Percentiles rank a stretch among this genome's conserved stretches.
phyloP scores from a whole-genome alignment of 495 filamentous ascomycete species.

The Penicillium bovifimosum region DNA sequence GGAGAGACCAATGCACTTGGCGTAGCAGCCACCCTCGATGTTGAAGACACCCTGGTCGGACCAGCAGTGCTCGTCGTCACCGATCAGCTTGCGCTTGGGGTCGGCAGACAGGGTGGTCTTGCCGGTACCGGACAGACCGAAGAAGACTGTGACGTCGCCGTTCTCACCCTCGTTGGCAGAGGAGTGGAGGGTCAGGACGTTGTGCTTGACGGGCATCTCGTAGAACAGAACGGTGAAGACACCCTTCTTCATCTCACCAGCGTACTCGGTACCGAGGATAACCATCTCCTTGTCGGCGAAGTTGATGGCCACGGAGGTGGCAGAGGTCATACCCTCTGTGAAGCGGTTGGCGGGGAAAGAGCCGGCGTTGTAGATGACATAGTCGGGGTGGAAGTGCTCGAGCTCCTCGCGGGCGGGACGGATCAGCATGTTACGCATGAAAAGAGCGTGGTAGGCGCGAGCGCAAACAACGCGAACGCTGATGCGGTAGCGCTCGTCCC shows the following conservation, averaged over 20 bases:
- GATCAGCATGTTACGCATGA: constrained; percentile 99
- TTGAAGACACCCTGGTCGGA: constrained; percentile 96
- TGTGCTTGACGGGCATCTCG: constrained; percentile 99
- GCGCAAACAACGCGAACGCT: constrained; percentile 97
- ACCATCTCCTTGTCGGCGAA: constrained; percentile 94
- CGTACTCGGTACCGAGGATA: constrained; percentile 97
- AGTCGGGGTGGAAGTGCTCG: constrained; percentile 95
- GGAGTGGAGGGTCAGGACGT: constrained; percentile 94
- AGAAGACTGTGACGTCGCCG: constrained; percentile 96
- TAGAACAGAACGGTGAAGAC: constrained; percentile 99
- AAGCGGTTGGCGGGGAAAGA: constrained; percentile 98
- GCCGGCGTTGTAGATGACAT: constrained; percentile 99
- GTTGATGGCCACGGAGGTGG: constrained; percentile 81
- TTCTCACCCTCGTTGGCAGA: constrained; percentile 85
- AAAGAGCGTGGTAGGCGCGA: constrained; percentile 97
- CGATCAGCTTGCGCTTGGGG: constrained; percentile 91
- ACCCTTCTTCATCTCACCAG: constrained; percentile 99
- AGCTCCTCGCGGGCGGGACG: constrained; percentile 84
- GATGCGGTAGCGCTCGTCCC: constrained; percentile 98
- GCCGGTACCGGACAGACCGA: constrained; percentile 95
- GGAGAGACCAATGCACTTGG: constrained; percentile 96
- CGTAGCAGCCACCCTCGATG: constrained; percentile 99
- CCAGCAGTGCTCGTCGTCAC: constrained; percentile 99
- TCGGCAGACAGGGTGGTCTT: constrained; percentile 98
- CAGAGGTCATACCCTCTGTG: constrained; percentile 97